Conservation (phyloP, 371 early-diverging fungal genomes). For the Haplosporangium sp. region DNA sequence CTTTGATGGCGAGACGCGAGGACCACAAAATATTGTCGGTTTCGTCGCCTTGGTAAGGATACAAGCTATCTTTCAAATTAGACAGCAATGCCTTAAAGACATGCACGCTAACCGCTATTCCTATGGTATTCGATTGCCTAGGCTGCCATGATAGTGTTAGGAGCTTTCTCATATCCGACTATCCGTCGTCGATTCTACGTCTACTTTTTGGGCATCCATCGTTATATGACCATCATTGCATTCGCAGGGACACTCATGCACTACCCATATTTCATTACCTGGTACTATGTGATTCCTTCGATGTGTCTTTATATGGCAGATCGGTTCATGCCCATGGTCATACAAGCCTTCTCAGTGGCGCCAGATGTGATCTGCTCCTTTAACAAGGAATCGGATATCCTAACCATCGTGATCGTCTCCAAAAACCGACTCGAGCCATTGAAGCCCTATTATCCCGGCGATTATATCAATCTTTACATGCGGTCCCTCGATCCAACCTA, state of each 20-base stretch:
- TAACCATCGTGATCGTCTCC: slow-evolving; percentile 29
- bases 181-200: slow-evolving; percentile 15
- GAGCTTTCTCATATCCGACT: slow-evolving; percentile 2
- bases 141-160: slow-evolving; percentile 6
- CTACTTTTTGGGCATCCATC: slow-evolving; percentile 10
- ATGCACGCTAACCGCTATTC: not conserved
- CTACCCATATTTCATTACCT: slow-evolving; percentile 26
- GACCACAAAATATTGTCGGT: slow-evolving; percentile 22
- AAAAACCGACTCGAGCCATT: slow-evolving; percentile 29
- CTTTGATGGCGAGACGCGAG: slow-evolving; percentile 27
- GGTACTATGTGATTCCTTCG: slow-evolving; percentile 49
- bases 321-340: slow-evolving; percentile 42
- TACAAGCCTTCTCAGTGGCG: slow-evolving; percentile 34
- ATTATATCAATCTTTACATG: slow-evolving; percentile 46
- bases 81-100: not conserved
- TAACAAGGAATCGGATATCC: slow-evolving; percentile 41
- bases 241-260: slow-evolving; percentile 19
- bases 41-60: slow-evolving; percentile 26
- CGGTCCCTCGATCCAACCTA: slow-evolving; percentile 26
- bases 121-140: not conserved
- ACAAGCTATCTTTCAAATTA: not conserved
- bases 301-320: slow-evolving; percentile 42
- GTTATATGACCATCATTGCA: slow-evolving; percentile 6
- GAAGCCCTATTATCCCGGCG: slow-evolving; percentile 53
- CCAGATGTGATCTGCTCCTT: slow-evolving; percentile 35